A percentile compares a stretch with the other conserved stretches of the same genome.
Evolutionary conservation across 2,329 filamentous ascomycete genomes (phyloP).

Genomic region (Peltaster fructicola): DNA sequence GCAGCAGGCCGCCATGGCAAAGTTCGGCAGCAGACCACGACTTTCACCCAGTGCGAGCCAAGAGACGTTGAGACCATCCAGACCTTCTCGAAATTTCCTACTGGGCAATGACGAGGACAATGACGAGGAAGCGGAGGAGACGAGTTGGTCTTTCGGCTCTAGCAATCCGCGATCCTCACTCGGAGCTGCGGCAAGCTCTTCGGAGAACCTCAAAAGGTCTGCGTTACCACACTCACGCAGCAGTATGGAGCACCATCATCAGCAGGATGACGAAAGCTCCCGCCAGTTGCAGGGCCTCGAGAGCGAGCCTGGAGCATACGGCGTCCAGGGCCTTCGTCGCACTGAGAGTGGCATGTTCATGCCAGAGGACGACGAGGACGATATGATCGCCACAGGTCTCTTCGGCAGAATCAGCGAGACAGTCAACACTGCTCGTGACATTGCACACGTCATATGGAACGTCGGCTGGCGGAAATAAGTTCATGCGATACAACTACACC

Average conservation of each 20-base stretch:
- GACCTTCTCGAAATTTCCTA: conserved; percentile 46
- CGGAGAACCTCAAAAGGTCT: too few species aligned
- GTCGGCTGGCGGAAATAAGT: conserved; percentile 41
- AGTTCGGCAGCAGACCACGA: conserved; percentile 8
- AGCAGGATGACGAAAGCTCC: too few species aligned
- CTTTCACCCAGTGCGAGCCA: conserved; percentile 62
- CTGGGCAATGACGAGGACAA: conserved; percentile 26
- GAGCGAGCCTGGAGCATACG: conserved; percentile 32
- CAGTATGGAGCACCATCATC: too few species aligned
- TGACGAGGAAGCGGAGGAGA: conserved; percentile 6
- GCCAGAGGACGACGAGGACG: conserved; percentile 58
- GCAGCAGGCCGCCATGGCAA: conserved; percentile 3
- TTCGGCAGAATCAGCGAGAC: conserved; percentile 70
- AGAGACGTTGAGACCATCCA: conserved; percentile 60
- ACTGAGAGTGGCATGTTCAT: conserved; percentile 83
- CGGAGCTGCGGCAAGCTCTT: conserved; percentile 9
- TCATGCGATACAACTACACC: not conserved
- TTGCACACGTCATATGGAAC: conserved; percentile 50
- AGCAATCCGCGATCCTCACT: conserved; percentile 17
- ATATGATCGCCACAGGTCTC: conserved; percentile 38
- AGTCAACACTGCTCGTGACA: conserved; percentile 46
- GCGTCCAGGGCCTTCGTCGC: conserved; percentile 50
- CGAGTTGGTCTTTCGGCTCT: conserved; percentile 18
- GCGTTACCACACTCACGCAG: too few species aligned
- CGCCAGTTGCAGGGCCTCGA: too few species aligned